Evolutionary conservation across 2,329 filamentous ascomycete species (phyloP).

Genomic region (Emmonsiellopsis sp.): DNA sequence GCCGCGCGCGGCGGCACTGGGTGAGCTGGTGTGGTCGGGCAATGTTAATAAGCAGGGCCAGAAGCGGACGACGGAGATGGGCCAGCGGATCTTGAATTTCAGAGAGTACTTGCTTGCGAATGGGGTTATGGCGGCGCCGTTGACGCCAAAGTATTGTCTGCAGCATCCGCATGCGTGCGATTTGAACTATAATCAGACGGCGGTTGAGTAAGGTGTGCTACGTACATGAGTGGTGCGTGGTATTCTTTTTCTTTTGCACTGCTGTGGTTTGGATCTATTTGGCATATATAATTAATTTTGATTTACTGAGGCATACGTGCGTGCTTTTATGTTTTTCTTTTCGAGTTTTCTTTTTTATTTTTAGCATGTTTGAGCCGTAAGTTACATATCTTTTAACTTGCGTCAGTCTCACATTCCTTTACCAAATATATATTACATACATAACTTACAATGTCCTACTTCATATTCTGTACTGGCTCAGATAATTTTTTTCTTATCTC

Average conservation of each 20-base stretch:
- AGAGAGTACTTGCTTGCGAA: slow-evolving; percentile 50
- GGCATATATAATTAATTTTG: not conserved
- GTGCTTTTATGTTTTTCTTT: too few species aligned
- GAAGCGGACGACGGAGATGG: slow-evolving; percentile 45
- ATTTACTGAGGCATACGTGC: too few species aligned
- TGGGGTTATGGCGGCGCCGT: slow-evolving; percentile 41
- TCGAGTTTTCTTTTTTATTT: too few species aligned
- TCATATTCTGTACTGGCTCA: too few species aligned
- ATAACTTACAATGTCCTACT: too few species aligned
- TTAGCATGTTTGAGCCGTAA: too few species aligned
- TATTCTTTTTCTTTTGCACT: not conserved
- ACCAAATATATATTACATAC: too few species aligned
- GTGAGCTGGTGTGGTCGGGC: slow-evolving; percentile 48
- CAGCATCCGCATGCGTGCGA: slow-evolving; percentile 52
- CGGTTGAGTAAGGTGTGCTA: not conserved
- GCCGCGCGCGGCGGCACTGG: slow-evolving; percentile 49
- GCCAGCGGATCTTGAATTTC: slow-evolving; percentile 51
- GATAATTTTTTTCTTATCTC: too few species aligned
- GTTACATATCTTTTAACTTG: too few species aligned
- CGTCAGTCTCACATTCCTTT: too few species aligned
- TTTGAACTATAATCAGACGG: slow-evolving; percentile 44
- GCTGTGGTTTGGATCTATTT: too few species aligned
- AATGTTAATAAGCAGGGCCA: slow-evolving; percentile 41
- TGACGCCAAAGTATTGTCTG: slow-evolving; percentile 51
- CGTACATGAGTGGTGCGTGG: not conserved